Evolutionary conservation across 2,329 filamentous ascomycete species (phyloP), one percentile per base, ranked within the genome.

Genomic region (Epicoccum nigrum): DNA sequence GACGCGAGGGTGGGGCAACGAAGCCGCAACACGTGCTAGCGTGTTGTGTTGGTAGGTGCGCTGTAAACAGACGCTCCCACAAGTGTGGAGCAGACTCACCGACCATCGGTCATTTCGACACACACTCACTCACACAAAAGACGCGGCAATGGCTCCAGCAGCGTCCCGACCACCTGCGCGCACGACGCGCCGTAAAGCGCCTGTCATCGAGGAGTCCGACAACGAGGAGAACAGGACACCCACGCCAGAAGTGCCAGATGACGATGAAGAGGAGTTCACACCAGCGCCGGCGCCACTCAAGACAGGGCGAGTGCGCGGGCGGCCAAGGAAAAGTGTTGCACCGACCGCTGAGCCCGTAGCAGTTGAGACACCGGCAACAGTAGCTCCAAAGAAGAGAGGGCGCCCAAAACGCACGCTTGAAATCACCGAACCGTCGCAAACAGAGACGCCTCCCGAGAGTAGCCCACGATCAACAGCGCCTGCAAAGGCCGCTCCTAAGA

Each of bases 241-340:
- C 63, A 78, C 81, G 56, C 60, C 62, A 13, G 57, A 64, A 31
- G 79, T 83, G 65, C 80, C 83, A 53, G 78, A 84, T 27, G 79
- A 83, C 13, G 82, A 80, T 21, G 88, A 89, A 58, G 88, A 92
- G 41, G 90, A 96, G 41, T 94, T 92, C 65, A 88, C 88, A 35
- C 91, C 91, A 2, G 88, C 88, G 38, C 83, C 88, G 1, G 88
- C 87, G 39, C 83, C 87, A 1, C 78, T 82, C 47, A 82, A 81
- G 52, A 79, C 77, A 38, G 83, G 79, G 25, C 78, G 43, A 79
- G 67, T 82, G 58, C 82, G 86, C 54, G 79, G 82, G 45, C 79
- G 82, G n/a, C 77, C 82, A 57, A 76, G 81, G 34, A 70, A 69
- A 45, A 51, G 57, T 49, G 74, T 81, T 7, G 79, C 83, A 19